A percentile compares a stretch with the other conserved stretches of the same genome.
phyloP scores from a whole-genome alignment of 306 rosid species.

The barrel medic (Medicago truncatula) region MtrunA17r5.0-ANR NC_053046.1:6111501-6112000 shows the following conservation, averaged over 20 bases:
- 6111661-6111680: conserved; percentile 90
- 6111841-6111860: conserved; percentile 32
- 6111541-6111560: too few relatives aligned
- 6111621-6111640: conserved; percentile 28
- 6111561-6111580: conserved; percentile 15
- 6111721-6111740: conserved; percentile 80
- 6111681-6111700: conserved; percentile 87
- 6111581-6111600: conserved; percentile 22
- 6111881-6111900: conserved; percentile 77
- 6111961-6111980: conserved; percentile 98
- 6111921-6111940: conserved; percentile 92
- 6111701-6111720: conserved; percentile 93
- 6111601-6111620: conserved; percentile 10
- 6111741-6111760: conserved; percentile 82
- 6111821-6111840: conserved; percentile 31
- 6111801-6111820: conserved; percentile 38
- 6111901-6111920: conserved; percentile 93
- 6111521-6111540: too few relatives aligned
- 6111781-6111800: conserved; percentile 87
- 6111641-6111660: conserved; percentile 67
- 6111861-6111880: conserved; percentile 42
- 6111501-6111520: too few relatives aligned
- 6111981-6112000: conserved; percentile 95
- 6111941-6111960: conserved; percentile 98
- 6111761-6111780: conserved; percentile 76